These are phyloP conservation scores for Aspergillus nanangensis DNA, from an alignment of 495 filamentous ascomycete genomes.

Conservation along the genomic window DNA sequence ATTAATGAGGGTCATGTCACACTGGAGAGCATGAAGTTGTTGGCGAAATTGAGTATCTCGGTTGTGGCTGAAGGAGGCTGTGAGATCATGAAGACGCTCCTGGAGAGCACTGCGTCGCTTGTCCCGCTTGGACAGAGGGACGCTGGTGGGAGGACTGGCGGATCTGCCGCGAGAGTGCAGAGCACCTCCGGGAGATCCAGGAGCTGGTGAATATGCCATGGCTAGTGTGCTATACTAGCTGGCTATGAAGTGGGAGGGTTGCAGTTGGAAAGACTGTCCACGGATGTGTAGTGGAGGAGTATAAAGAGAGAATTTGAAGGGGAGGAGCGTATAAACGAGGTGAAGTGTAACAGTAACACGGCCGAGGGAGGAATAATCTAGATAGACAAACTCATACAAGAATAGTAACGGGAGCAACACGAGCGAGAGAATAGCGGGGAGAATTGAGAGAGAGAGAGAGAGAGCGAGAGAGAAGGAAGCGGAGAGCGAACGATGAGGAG, in stretches of 20 bases:
- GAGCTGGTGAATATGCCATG: slow-evolving; percentile 36
- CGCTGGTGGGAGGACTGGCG: slow-evolving; percentile 29
- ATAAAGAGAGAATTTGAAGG: too few relatives aligned
- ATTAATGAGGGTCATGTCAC: slow-evolving; percentile 82
- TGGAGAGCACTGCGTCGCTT: slow-evolving; percentile 75
- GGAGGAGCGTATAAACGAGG: too few relatives aligned
- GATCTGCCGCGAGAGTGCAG: slow-evolving; percentile 29
- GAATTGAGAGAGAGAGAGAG: not conserved
- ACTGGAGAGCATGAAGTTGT: slow-evolving; percentile 81
- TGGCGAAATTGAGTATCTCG: slow-evolving; percentile 81
- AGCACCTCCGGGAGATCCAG: slow-evolving; percentile 25
- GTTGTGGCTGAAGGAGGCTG: slow-evolving; percentile 70
- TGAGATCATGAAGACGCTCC: slow-evolving; percentile 70
- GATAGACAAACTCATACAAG: too few relatives aligned
- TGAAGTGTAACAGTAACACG: too few relatives aligned
- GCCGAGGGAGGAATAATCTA: too few relatives aligned
- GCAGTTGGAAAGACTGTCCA: slow-evolving; percentile 5
- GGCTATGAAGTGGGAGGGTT: slow-evolving; percentile 8
- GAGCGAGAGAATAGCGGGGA: not conserved
- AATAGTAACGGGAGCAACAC: slow-evolving; percentile 6
- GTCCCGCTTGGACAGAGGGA: slow-evolving; percentile 73
- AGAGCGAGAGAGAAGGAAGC: not conserved
- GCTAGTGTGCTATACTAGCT: slow-evolving; percentile 10
- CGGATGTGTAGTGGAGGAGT: too few relatives aligned
- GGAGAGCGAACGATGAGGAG: not conserved